phyloP scores from a whole-genome alignment of 1,284 basidiomycete genomes.

The Fomitopsis pinicola region DNA sequence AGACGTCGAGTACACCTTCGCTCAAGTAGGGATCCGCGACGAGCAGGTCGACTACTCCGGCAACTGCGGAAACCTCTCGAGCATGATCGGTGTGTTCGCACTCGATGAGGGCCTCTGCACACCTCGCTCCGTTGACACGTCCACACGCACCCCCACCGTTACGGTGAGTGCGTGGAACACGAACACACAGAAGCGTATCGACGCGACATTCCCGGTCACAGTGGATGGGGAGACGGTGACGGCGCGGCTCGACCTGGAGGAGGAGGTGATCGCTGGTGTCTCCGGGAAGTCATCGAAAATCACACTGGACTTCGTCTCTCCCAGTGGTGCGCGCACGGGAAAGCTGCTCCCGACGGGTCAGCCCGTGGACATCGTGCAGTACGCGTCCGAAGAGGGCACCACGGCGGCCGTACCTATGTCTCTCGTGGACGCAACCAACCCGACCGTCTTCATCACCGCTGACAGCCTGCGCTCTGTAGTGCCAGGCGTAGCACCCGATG shows the following conservation, averaged over 20 bases:
- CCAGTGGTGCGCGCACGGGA: slow-evolving; percentile 67
- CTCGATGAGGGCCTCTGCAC: slow-evolving; percentile 54
- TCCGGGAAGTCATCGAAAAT: slow-evolving; percentile 61
- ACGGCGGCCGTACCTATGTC: slow-evolving; percentile 33
- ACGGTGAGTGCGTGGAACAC: slow-evolving; percentile 61
- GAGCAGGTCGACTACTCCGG: slow-evolving; percentile 56
- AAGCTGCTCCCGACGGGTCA: slow-evolving; percentile 62
- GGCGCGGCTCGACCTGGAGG: slow-evolving; percentile 45
- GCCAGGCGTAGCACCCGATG: background rate
- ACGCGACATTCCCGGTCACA: slow-evolving; percentile 58
- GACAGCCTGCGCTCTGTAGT: slow-evolving; percentile 40
- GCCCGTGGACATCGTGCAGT: slow-evolving; percentile 38
- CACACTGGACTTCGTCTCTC: slow-evolving; percentile 60
- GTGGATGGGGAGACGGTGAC: slow-evolving; percentile 18
- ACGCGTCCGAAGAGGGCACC: slow-evolving; percentile 18
- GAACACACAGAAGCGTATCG: slow-evolving; percentile 64
- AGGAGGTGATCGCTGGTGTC: slow-evolving; percentile 61
- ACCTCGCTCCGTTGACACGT: slow-evolving; percentile 18
- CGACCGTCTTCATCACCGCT: slow-evolving; percentile 57
- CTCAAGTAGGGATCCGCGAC: slow-evolving; percentile 53
- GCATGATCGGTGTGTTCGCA: slow-evolving; percentile 65
- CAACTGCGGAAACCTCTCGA: slow-evolving; percentile 68
- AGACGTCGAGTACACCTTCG: slow-evolving; percentile 65
- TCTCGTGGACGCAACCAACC: slow-evolving; percentile 71
- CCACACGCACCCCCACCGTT: slow-evolving; percentile 30